Percentiles rank a stretch among this genome's conserved stretches.
Conservation (phyloP, 2,329 filamentous ascomycete genomes). For the Whalleya microplaca region DNA sequence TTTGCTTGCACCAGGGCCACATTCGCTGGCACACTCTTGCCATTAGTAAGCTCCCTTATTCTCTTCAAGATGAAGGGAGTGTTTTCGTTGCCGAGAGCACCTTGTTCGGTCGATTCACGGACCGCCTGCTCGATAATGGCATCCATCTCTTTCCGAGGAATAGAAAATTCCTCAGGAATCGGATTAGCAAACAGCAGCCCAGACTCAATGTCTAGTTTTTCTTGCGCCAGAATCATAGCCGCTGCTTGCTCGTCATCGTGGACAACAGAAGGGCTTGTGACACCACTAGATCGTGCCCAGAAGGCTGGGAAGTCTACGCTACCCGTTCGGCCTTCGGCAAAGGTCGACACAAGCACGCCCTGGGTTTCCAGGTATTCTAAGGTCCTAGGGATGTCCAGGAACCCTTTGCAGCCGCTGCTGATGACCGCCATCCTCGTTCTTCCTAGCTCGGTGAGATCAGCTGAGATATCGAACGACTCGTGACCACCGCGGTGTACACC, state of each 20-base stretch:
- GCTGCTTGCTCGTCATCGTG: slow-evolving; percentile 81
- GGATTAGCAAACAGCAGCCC: slow-evolving; percentile 91
- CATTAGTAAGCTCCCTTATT: slow-evolving; percentile 77
- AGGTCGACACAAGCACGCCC: slow-evolving; percentile 84
- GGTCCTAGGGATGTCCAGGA: slow-evolving; percentile 88
- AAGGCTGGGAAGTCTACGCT: slow-evolving; percentile 89
- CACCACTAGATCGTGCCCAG: slow-evolving; percentile 85
- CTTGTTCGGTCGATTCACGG: slow-evolving; percentile 64
- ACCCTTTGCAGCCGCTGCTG: slow-evolving; percentile 92
- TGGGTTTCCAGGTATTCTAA: slow-evolving; percentile 76
- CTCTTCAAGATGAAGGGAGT: slow-evolving; percentile 82
- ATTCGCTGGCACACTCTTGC: slow-evolving; percentile 75
- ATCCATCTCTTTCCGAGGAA: slow-evolving; percentile 74
- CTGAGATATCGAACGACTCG: slow-evolving; percentile 87
- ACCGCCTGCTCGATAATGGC: slow-evolving; percentile 70
- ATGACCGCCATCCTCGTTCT: slow-evolving; percentile 87
- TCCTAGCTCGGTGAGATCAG: slow-evolving; percentile 91
- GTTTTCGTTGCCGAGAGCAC: slow-evolving; percentile 73
- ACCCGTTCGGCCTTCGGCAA: slow-evolving; percentile 76
- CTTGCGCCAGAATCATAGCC: slow-evolving; percentile 82
- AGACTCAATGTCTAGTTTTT: slow-evolving; percentile 70
- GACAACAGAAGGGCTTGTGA: slow-evolving; percentile 76
- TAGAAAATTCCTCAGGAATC: slow-evolving; percentile 70
- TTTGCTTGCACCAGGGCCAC: slow-evolving; percentile 61
- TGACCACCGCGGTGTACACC: slow-evolving; percentile 92